Base-by-base conservation (phyloP, 495 filamentous ascomycete species). In the Penicillium desertorum region DNA sequence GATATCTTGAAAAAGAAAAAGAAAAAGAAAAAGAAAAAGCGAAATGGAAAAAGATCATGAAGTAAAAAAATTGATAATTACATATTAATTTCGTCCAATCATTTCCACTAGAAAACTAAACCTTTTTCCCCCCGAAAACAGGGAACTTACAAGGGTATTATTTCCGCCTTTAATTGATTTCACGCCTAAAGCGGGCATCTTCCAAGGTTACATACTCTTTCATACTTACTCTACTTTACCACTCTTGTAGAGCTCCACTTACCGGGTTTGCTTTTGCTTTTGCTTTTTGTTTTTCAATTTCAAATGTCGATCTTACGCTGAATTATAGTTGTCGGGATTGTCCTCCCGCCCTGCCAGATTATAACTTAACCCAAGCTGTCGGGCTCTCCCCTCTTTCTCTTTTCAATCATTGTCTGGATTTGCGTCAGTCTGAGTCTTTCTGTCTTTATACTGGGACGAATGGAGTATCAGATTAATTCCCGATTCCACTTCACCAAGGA, bases 351-450 rank as follows among this genome's bases (percentile, higher is more conserved):
- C 66, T 70, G 67, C 71, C 72, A 72, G 68, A 73, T 64, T 63
- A 63, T 66, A 77, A 74, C 74, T 75, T 74, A 75, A 76, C 68
- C 74, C 74, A 71, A 64, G 62, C 70, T 73, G 70, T 71, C 71
- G 74, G 74, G 71, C 69, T 69, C 66, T 48, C 6, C 50, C 11
- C 17, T 44, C 32, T 37, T 39, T 20, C 45, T 41, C n/a, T 37
- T 41, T 41, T 29, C 45, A 44, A 29, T 43, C 29, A 51, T 56
- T 56, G 56, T 27, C 29, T 42, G 54, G 22, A 43, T 43, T 48
- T 44, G 39, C 56, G 44, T 46, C 54, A 43, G 57, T 51, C 39
- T 57, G 25, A 51, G 14, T 45, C 27, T 19, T 46, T 36, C 8
- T 10, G 0, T 19, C 10, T 25, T 43, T 1, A 43, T 14, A 25